Conservation (phyloP, 2,329 filamentous ascomycete species). For the Alternaria novae-zelandiae region DNA sequence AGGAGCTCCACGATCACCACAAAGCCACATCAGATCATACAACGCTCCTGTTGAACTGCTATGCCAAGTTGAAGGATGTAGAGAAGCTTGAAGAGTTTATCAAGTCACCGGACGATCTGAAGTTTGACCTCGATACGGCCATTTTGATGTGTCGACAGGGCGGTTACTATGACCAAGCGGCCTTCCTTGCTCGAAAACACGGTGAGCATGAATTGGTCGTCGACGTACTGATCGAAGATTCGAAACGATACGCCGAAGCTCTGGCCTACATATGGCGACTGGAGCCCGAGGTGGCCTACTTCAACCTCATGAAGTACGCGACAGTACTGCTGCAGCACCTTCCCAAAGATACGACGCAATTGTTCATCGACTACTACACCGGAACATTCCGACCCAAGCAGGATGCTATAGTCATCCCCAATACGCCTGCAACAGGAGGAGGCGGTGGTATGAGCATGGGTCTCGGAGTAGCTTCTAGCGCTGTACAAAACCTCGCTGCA, state of each 20-base stretch:
- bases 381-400: constrained; percentile 79
- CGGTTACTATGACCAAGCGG: constrained; percentile 95
- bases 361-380: constrained; percentile 96
- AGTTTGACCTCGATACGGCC: constrained; percentile 95
- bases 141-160: constrained; percentile 98
- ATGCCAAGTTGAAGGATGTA: constrained; percentile 96
- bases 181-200: constrained; percentile 92
- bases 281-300: constrained; percentile 79
- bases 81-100: constrained; percentile 97
- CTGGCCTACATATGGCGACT: constrained; percentile 90
- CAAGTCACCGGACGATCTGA: constrained; percentile 90
- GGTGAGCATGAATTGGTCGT: constrained; percentile 93
- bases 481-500: constrained; percentile 84
- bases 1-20: constrained; percentile 92
- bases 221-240: constrained; percentile 94
- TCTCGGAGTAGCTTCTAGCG: constrained; percentile 66
- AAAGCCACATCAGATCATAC: constrained; percentile 95
- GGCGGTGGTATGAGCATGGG: constrained; percentile 49
- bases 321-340: constrained; percentile 88
- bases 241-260: constrained; percentile 86
- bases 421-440: constrained; percentile 54
- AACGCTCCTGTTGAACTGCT: constrained; percentile 92
- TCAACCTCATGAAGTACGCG: constrained; percentile 93
- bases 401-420: constrained; percentile 61
- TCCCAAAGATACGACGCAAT: constrained; percentile 77